These are phyloP conservation scores for Hypsizygus marmoreus DNA, from an alignment of 768 basidiomycete genomes.

Conservation along the genomic window DNA sequence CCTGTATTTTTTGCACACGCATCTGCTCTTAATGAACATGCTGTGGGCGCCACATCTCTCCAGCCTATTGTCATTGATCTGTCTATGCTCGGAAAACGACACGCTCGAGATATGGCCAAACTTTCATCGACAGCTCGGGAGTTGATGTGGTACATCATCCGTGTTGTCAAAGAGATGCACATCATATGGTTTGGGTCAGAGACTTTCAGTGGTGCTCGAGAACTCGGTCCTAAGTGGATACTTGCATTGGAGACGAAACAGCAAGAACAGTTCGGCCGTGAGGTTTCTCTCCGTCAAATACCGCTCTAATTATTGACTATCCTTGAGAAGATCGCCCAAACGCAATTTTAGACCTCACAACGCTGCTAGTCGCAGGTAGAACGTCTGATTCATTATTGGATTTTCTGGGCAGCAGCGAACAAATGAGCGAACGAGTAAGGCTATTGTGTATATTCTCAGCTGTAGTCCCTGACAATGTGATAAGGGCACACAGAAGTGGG, in stretches of 20 bases:
- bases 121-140: slow-evolving; percentile 71
- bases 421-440: slow-evolving; percentile 79
- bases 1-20: slow-evolving; percentile 55
- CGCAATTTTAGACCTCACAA: slow-evolving; percentile 71
- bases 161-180: slow-evolving; percentile 73
- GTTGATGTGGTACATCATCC: slow-evolving; percentile 70
- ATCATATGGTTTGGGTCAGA: slow-evolving; percentile 74
- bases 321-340: slow-evolving; percentile 58
- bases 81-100: slow-evolving; percentile 57
- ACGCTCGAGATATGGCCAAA: slow-evolving; percentile 68
- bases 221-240: slow-evolving; percentile 75
- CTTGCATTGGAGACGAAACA: slow-evolving; percentile 64
- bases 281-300: slow-evolving; percentile 24
- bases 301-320: slow-evolving; percentile 11
- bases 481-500: slow-evolving; percentile 84
- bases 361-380: slow-evolving; percentile 68
- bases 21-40: slow-evolving; percentile 25
- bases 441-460: slow-evolving; percentile 7
- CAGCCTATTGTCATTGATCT: slow-evolving; percentile 51
- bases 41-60: slow-evolving; percentile 31
- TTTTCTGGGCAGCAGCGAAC: slow-evolving; percentile 76
- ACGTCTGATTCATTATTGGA: slow-evolving; percentile 71
- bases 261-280: slow-evolving; percentile 67
- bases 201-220: slow-evolving; percentile 64
- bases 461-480: slow-evolving; percentile 22